Conservation (phyloP, 1,284 basidiomycete genomes). For the Rhodotorula sp. region DNA sequence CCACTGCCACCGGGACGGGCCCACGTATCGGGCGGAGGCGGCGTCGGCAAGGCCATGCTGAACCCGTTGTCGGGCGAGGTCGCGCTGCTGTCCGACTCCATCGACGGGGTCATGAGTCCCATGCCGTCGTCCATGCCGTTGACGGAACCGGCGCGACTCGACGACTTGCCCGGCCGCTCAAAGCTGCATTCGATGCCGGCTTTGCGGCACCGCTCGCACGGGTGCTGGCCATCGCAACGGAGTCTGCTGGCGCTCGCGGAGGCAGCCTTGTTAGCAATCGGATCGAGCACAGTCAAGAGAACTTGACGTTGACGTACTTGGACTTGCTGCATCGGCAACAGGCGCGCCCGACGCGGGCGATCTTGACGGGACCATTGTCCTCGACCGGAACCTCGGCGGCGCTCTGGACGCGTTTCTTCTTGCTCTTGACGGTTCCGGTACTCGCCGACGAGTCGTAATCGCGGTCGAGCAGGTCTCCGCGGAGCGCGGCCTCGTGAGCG, state of each 20-base stretch:
- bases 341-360: slow-evolving; percentile 28
- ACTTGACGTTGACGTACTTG: slow-evolving; percentile 24
- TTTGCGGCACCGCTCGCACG: slow-evolving; percentile 36
- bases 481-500: slow-evolving; percentile 24
- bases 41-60: slow-evolving; percentile 26
- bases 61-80: slow-evolving; percentile 28
- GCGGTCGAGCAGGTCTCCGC: slow-evolving; percentile 20
- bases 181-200: slow-evolving; percentile 33
- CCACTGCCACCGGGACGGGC: neutral
- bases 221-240: slow-evolving; percentile 38
- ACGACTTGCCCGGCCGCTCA: slow-evolving; percentile 28
- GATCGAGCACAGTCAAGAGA: too few species aligned
- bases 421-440: slow-evolving; percentile 9
- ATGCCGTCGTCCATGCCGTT: slow-evolving; percentile 21
- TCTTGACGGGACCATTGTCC: slow-evolving; percentile 26
- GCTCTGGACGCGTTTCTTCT: slow-evolving; percentile 21
- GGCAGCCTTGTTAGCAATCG: too few species aligned
- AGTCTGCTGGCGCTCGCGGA: slow-evolving; percentile 10
- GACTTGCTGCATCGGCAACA: slow-evolving; percentile 35
- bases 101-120: slow-evolving; percentile 15
- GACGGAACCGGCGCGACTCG: slow-evolving; percentile 17
- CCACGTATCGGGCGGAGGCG: slow-evolving; percentile 20
- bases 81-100: slow-evolving; percentile 27
- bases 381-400: slow-evolving; percentile 15
- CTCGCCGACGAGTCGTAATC: slow-evolving; percentile 11